Base-by-base conservation (phyloP, 768 basidiomycete species). In the Erythrobasidium yunnanense region DNA sequence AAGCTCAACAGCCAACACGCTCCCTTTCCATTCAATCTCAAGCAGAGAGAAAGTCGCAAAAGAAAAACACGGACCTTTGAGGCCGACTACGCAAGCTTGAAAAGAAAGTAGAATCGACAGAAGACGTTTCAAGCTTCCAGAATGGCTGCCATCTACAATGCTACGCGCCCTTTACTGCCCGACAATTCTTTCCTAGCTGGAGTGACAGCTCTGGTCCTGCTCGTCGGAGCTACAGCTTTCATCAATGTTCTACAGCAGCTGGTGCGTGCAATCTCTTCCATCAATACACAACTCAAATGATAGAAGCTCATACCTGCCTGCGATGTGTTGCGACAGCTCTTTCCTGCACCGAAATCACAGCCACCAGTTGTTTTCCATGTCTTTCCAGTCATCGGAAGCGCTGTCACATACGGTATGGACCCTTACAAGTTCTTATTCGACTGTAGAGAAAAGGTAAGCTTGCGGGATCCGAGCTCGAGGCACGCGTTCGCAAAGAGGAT, bases 361-460 rank as follows among this genome's bases (percentile, higher is more conserved):
- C 95, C 95, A 1, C 95, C 95, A 0, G 79, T 87, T 45, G 90
- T 97, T 20, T 99, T 96, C 79, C 89, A 96, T 75, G 85, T 86
- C 80, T 77, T 97, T 49, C 95, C 95, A 5, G 80, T 87, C 73
- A 76, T 99, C 69, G 95, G 95, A 23, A 95, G 91, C 30, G 88
- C 91, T 0, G 81, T 88, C 15, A 75, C 80, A 34, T 97, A 99
- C 73, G 95, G 95, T 18, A 85, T 89, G 72, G 90, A 97, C 75
- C 95, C 95, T 0, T 79, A 96, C 70, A 84, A 81, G 55, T 97
- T 97, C 78, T 85, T 92, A 77, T 83, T 85, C 65, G 78, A 81
- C 38, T 87, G 85, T 68, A 65, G 83, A 70, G 83, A 86, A 73
- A 89, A 88, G 83, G 90, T 87, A 56, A 8, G 78, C 45, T 22